Evolutionary conservation across 805 yeast genomes (phyloP).

Genomic region (Ogataea angusta): DNA sequence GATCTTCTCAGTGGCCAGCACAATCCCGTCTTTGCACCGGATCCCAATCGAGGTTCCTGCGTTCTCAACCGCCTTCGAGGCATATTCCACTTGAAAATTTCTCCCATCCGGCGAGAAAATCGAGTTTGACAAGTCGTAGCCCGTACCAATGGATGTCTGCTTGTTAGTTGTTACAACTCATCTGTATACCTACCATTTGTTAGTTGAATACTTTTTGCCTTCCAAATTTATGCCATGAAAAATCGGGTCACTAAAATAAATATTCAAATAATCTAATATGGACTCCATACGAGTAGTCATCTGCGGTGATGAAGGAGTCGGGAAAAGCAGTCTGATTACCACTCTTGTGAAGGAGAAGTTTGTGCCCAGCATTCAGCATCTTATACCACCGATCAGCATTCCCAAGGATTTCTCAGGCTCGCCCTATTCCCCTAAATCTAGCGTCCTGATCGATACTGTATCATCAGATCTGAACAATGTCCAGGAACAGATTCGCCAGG

Average conservation of each 20-base stretch:
- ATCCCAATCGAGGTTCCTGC: conserved; percentile 95
- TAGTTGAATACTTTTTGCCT: conserved; percentile 13
- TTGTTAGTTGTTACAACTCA: background rate
- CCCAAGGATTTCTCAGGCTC: conserved; percentile 67
- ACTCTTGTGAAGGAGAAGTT: conserved; percentile 79
- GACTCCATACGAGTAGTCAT: conserved; percentile 76
- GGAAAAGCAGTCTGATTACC: conserved; percentile 76
- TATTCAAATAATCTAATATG: conserved; percentile 13
- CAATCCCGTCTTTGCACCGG: conserved; percentile 88
- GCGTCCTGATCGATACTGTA: conserved; percentile 78
- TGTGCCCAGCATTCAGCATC: conserved; percentile 71
- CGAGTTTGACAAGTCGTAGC: conserved; percentile 96
- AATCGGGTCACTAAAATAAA: conserved; percentile 9
- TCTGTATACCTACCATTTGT: conserved; percentile 8
- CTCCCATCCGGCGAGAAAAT: conserved; percentile 93
- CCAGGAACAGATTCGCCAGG: conserved; percentile 71
- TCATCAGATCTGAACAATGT: conserved; percentile 59
- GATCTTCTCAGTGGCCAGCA: conserved; percentile 96
- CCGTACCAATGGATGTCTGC: conserved; percentile 92
- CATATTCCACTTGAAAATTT: conserved; percentile 97
- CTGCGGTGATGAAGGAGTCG: conserved; percentile 93
- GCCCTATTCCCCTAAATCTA: conserved; percentile 57
- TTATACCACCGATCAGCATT: conserved; percentile 79
- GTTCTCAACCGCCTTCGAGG: conserved; percentile 94
- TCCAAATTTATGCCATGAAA: conserved; percentile 10